phyloP scores from a whole-genome alignment of 148 eudicot species.

The Fagopyrum tataricum region DNA sequence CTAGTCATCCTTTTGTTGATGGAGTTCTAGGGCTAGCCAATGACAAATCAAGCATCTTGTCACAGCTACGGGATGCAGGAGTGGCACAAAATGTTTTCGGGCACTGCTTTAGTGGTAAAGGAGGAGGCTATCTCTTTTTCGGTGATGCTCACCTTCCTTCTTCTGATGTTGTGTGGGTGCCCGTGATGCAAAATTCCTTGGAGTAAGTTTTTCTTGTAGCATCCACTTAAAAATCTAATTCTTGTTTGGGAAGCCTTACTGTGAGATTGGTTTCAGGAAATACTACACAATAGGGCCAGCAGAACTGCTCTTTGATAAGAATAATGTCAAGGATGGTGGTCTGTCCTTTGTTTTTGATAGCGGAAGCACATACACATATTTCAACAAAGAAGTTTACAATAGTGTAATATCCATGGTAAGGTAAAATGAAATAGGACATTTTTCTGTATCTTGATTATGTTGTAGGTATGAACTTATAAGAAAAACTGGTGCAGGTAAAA shows the following conservation, averaged over 20 bases:
- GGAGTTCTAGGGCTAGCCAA: slow-evolving; percentile 80
- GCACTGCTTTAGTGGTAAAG: slow-evolving; percentile 71
- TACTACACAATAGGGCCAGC: slow-evolving; percentile 66
- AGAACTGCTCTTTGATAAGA: slow-evolving; percentile 46
- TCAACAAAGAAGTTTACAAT: slow-evolving; percentile 48
- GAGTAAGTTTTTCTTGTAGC: slow-evolving; percentile 33
- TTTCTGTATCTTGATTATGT: background rate
- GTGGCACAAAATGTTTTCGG: slow-evolving; percentile 62
- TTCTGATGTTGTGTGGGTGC: slow-evolving; percentile 54
- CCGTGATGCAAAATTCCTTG: slow-evolving; percentile 34
- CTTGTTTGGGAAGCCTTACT: background rate
- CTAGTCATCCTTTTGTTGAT: slow-evolving; percentile 59
- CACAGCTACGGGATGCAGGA: slow-evolving; percentile 49
- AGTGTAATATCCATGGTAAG: slow-evolving; percentile 49
- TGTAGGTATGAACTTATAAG: background rate
- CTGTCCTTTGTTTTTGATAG: slow-evolving; percentile 64
- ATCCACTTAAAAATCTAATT: background rate
- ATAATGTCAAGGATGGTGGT: slow-evolving; percentile 42
- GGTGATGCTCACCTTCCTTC: slow-evolving; percentile 63
- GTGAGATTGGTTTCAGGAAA: slow-evolving; percentile 29
- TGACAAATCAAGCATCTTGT: slow-evolving; percentile 59
- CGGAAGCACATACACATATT: slow-evolving; percentile 88
- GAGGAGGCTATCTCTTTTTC: slow-evolving; percentile 78
- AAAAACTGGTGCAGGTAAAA: too few relatives aligned
- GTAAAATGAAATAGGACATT: background rate